phyloP scores from a whole-genome alignment of 2,329 filamentous ascomycete species.

The Zopfia rhizophila region DNA sequence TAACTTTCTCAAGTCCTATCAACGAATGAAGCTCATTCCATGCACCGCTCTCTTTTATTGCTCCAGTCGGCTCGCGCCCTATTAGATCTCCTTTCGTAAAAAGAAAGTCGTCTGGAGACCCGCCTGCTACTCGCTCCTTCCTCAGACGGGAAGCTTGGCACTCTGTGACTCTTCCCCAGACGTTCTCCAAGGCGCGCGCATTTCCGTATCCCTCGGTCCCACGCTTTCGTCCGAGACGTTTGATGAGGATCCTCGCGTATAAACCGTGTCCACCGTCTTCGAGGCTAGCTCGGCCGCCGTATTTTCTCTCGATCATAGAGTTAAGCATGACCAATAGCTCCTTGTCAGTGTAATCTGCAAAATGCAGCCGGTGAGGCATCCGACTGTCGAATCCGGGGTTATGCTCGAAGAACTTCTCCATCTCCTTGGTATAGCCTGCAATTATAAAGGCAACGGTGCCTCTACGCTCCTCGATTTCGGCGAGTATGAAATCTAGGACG shows the following conservation, averaged over 20 bases:
- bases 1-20: constrained; percentile 67
- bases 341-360: constrained; percentile 71
- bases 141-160: too few relatives aligned
- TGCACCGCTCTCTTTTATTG: too few relatives aligned
- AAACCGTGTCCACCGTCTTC: constrained; percentile 68
- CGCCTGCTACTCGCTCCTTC: too few relatives aligned
- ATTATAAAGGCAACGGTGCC: constrained; percentile 75
- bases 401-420: constrained; percentile 77
- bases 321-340: constrained; percentile 71
- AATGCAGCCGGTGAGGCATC: constrained; percentile 70
- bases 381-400: constrained; percentile 74
- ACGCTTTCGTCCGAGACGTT: constrained; percentile 68
- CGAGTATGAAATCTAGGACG: constrained; percentile 73
- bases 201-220: constrained; percentile 75
- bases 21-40: not conserved
- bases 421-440: constrained; percentile 74
- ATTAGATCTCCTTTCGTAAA: too few relatives aligned
- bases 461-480: constrained; percentile 73
- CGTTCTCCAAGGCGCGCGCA: constrained; percentile 71
- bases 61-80: too few relatives aligned
- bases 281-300: constrained; percentile 62
- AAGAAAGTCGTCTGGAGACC: too few relatives aligned
- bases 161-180: too few relatives aligned
- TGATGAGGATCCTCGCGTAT: constrained; percentile 68
- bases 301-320: constrained; percentile 63